Base-by-base conservation (phyloP, 352 stramenopile genomes). In the Globisporangium cystogenes region DNA sequence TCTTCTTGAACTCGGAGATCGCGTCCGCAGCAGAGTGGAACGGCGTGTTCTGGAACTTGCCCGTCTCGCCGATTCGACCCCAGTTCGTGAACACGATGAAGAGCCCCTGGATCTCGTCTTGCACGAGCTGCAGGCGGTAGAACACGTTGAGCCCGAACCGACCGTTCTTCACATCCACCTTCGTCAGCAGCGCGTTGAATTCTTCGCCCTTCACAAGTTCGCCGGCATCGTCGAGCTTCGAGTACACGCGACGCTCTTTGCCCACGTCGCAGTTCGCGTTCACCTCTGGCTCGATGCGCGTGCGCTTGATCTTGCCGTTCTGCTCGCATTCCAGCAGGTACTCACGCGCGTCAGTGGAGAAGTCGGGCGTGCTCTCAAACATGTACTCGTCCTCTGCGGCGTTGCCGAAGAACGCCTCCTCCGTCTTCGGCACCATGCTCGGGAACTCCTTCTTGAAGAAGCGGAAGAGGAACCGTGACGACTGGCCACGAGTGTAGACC, bases 11-110 rank as follows among this genome's bases (percentile, higher is more conserved):
- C 53, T 92, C 82, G 4, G 29, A 50, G n/a, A 86, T 55, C 0
- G 76, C 82, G 18, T 87, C 75, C 2, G 65, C 57, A 18, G 65
- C 56, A 1, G 69, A 58, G 27, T 77, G 68, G 61, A 90, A 89
- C 10, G 79, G 78, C 3, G 78, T 90, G 59, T 90, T 87, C 59
- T 90, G 81, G 44, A 83, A 90, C 48, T 91, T 89, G 40, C 81
- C 81, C 1, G 56, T 68, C 51, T 89, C 81, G 10, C 81, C 81
- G 40, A 91, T 87, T 1, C 80, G 74, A 0, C 80, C 80, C 80
- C 80, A 91, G 57, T 95, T 94, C 15, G 78, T 87, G 53, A 91
- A 89, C 26, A 91, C 64, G 2, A 91, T 64, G 56, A 72, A 89
- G 18, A 89, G 72, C 12, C 68, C 69, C 54, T 90, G 82, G 29